Evolutionary conservation across 108 stramenopile genomes (phyloP), one percentile per base, ranked within the genome.

Genomic region (Asterionellopsis glacialis): DNA sequence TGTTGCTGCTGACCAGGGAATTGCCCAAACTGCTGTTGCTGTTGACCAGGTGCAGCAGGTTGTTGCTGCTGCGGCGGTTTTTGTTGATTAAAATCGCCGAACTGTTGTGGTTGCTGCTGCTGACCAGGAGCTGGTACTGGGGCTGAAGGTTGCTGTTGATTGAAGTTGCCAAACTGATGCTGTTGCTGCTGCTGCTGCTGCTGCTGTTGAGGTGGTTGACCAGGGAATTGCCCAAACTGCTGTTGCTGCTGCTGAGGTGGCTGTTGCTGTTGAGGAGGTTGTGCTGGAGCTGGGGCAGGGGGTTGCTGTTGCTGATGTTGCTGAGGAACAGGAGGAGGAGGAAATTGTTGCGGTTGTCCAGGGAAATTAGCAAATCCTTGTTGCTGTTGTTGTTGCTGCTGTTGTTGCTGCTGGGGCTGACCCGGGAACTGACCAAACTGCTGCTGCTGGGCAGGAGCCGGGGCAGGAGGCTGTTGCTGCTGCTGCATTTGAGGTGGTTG

Each of bases 401-500:
- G 47, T 9, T 48, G 47, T 9, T 48, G 47, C 9, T 16, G 68
- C 21, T 45, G 73, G 44, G 42, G 69, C 51, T 59, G 71, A 0
- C 47, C 23, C n/a, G 24, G 38, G 45, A 74, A 74, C 12, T 51
- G 51, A 0, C 55, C 67, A 59, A 68, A 68, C 0, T 14, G 28
- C 38, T 41, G 13, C 58, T 56, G 51, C 51, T 64, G 54, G 40
- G 33, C 44, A 43, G 54, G 70, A 61, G 59, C 61, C 19, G 63
- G 69, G 12, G 54, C 61, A 51, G 58, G 50, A 38, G 41, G 63
- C 55, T 67, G 79, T 41, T 49, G 61, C 50, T 81, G 81, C 59
- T 68, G 72, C 26, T 61, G 73, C 41, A n/a, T n/a, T n/a, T n/a
- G n/a, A n/a, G n/a, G n/a, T n/a, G 56, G 72, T 44, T 59, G 64